A percentile compares a stretch with the other conserved stretches of the same genome.
These are phyloP conservation scores for Iris macrosiphon DNA, from an alignment of 106 monocot species.

Conservation along the genomic window DNA sequence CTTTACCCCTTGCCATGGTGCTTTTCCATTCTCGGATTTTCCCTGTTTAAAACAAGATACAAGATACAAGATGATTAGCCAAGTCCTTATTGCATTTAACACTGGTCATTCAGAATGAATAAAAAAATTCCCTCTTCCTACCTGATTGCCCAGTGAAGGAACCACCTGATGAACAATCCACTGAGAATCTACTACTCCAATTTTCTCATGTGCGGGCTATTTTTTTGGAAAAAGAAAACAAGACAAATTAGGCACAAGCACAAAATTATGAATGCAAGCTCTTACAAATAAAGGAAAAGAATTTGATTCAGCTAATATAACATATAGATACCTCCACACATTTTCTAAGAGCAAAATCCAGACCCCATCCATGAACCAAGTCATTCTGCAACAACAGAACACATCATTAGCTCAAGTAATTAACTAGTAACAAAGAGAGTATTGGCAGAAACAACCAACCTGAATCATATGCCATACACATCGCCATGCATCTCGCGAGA, in stretches of 20 bases:
- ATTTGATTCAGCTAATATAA: too few species aligned
- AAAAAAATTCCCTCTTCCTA: not conserved
- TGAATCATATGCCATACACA: slow-evolving; percentile 92
- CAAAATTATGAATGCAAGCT: not conserved
- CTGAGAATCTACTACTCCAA: slow-evolving; percentile 14
- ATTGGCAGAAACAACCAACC: slow-evolving; percentile 9
- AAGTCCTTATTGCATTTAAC: too few species aligned
- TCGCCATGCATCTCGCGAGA: slow-evolving; percentile 67
- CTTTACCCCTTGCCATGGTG: slow-evolving; percentile 3
- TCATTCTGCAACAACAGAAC: slow-evolving; percentile 17
- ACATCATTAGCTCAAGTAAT: not conserved
- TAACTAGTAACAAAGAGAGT: not conserved
- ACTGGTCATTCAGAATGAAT: too few species aligned
- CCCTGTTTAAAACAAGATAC: not conserved
- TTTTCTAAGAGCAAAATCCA: slow-evolving; percentile 34
- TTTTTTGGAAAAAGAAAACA: not conserved
- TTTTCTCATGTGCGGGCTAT: slow-evolving; percentile 22
- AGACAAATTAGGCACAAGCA: not conserved
- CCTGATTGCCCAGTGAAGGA: slow-evolving; percentile 16
- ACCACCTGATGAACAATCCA: slow-evolving; percentile 15
- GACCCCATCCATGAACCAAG: slow-evolving; percentile 34
- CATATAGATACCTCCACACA: slow-evolving; percentile 22
- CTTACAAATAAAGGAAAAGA: not conserved
- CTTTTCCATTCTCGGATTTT: slow-evolving; percentile 1
- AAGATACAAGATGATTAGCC: too few species aligned